phyloP scores from a whole-genome alignment of 257 asterid genomes.

The Nicotiana undulata region DNA sequence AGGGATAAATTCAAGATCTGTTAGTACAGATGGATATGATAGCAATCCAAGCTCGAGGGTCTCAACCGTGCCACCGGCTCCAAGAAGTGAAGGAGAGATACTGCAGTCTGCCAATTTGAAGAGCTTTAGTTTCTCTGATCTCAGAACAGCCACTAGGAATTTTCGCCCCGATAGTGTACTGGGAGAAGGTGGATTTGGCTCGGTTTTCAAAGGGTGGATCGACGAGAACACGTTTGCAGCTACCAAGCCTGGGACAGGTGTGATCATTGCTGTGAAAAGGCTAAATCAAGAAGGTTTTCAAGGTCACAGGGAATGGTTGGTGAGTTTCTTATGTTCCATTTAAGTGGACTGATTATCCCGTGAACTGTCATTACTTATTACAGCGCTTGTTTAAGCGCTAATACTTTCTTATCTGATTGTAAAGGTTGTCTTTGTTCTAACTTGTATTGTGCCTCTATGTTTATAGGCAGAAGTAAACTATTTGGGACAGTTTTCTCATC shows the following conservation, averaged over 20 bases:
- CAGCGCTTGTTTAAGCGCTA: neutral
- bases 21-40: conserved; percentile 34
- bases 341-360: neutral
- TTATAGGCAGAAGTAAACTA: conserved; percentile 15
- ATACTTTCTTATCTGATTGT: neutral
- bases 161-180: conserved; percentile 78
- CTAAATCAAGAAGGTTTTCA: conserved; percentile 70
- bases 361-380: neutral
- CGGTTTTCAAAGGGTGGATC: conserved; percentile 89
- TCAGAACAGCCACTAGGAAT: conserved; percentile 67
- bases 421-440: neutral
- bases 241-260: conserved; percentile 72
- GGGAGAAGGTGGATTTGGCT: conserved; percentile 89
- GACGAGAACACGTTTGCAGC: conserved; percentile 58
- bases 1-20: conserved; percentile 46
- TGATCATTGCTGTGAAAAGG: conserved; percentile 67
- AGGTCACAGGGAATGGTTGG: conserved; percentile 90
- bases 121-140: conserved; percentile 55
- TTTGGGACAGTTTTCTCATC: conserved; percentile 19
- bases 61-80: conserved; percentile 36
- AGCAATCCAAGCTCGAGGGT: conserved; percentile 31
- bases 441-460: neutral
- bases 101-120: conserved; percentile 65
- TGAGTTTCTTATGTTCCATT: conserved; percentile 27
- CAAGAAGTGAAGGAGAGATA: conserved; percentile 84